Evolutionary conservation across 495 filamentous ascomycete genomes (phyloP).

Genomic region (Peziza echinospora): DNA sequence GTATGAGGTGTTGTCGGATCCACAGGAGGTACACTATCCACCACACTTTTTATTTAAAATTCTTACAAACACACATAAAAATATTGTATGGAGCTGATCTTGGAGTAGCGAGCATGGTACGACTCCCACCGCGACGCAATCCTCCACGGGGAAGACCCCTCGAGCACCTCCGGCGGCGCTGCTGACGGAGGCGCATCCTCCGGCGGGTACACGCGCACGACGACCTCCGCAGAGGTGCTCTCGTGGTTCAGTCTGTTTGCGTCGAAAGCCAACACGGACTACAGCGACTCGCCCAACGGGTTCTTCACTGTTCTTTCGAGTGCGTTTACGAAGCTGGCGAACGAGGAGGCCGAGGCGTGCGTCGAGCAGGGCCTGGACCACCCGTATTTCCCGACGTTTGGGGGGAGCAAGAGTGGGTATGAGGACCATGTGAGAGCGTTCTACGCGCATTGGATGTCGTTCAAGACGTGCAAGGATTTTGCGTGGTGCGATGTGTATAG

Average conservation of each 20-base stretch:
- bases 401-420: conserved; percentile 33
- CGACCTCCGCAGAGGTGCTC: conserved; percentile 14
- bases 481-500: conserved; percentile 73
- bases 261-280: conserved; percentile 44
- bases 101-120: conserved; percentile 73
- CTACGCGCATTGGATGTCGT: conserved; percentile 60
- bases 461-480: conserved; percentile 68
- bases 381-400: conserved; percentile 48
- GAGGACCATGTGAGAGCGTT: conserved; percentile 56
- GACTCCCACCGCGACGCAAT: conserved; percentile 80
- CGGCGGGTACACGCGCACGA: conserved; percentile 22
- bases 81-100: neutral
- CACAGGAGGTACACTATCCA: conserved; percentile 44
- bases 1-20: conserved; percentile 85
- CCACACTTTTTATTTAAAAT: neutral
- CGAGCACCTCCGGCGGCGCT: conserved; percentile 2
- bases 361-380: conserved; percentile 38
- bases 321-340: conserved; percentile 57
- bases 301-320: conserved; percentile 61
- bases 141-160: conserved; percentile 35
- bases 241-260: conserved; percentile 16
- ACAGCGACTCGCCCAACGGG: conserved; percentile 51
- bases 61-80: neutral
- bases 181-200: conserved; percentile 1
- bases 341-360: conserved; percentile 54